Percentiles rank a stretch among this genome's conserved stretches.
Evolutionary conservation across 1,139 yeast genomes (phyloP).

Genomic region (Taphrina wiesneri): DNA sequence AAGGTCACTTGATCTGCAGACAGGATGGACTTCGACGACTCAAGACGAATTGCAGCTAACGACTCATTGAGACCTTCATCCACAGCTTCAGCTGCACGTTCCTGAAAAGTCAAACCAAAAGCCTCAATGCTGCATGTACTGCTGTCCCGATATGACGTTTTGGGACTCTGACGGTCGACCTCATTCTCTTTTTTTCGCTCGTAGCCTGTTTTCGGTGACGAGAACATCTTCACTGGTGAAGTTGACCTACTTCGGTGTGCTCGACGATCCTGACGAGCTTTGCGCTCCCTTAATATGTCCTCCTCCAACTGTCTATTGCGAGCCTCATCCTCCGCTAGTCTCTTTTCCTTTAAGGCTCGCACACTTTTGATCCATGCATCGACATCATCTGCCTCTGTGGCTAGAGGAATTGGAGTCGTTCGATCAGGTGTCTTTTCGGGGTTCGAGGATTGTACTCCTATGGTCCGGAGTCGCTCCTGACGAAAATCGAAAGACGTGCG

Average conservation of each 20-base stretch:
- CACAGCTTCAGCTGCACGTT: too few species aligned
- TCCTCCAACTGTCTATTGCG: conserved; percentile 23
- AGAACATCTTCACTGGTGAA: conserved; percentile 14
- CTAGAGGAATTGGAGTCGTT: neutral
- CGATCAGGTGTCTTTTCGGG: neutral
- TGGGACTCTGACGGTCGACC: neutral
- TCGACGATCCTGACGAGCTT: conserved; percentile 25
- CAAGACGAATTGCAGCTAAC: too few species aligned
- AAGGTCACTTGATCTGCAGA: too few species aligned
- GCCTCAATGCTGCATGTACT: too few species aligned
- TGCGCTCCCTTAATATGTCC: conserved; percentile 24
- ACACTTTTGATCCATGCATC: conserved; percentile 29
- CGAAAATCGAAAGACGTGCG: conserved; percentile 24
- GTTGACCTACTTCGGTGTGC: conserved; percentile 21
- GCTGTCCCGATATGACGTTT: neutral
- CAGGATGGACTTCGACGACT: too few species aligned
- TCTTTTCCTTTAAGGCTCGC: conserved; percentile 8
- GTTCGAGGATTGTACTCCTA: neutral
- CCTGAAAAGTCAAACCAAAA: too few species aligned
- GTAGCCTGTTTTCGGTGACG: neutral
- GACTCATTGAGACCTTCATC: too few species aligned
- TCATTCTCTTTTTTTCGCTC: neutral
- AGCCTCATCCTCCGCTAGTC: conserved; percentile 29
- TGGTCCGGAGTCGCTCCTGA: conserved; percentile 3
- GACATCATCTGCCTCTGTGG: conserved; percentile 13